Evolutionary conservation across 1,139 yeast species (phyloP).

Genomic region (Saccharomyces hybrid): DNA sequence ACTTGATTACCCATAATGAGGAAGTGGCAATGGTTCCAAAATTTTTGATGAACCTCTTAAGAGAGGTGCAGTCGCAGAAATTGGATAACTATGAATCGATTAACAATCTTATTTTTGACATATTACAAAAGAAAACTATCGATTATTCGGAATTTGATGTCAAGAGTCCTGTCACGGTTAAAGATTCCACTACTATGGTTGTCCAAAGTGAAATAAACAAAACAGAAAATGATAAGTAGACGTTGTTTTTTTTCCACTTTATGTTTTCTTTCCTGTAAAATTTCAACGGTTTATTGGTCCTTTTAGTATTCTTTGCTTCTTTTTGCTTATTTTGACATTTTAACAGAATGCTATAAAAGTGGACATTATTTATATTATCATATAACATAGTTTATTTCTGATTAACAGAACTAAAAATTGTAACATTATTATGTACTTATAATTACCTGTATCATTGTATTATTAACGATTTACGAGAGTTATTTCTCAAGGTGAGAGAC

Average conservation of each 20-base stretch:
- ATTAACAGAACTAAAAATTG: neutral
- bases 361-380: neutral
- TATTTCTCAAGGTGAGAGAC: no score
- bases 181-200: constrained; percentile 7
- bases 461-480: neutral
- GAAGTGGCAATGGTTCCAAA: constrained; percentile 71
- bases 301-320: neutral
- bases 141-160: constrained; percentile 13
- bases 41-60: constrained; percentile 38
- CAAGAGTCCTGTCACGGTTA: neutral
- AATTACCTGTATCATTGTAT: neutral
- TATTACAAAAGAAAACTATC: constrained; percentile 9
- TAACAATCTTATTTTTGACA: constrained; percentile 12
- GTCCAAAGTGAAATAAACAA: constrained; percentile 3
- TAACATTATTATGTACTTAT: neutral
- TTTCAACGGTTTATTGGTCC: neutral
- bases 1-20: constrained; percentile 75
- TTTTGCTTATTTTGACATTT: neutral
- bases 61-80: constrained; percentile 30
- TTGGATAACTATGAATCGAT: constrained; percentile 18
- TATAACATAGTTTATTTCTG: neutral
- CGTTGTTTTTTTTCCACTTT: no score
- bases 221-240: no score
- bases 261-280: neutral
- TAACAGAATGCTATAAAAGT: neutral